A percentile compares a stretch with the other conserved stretches of the same genome.
Conservation (phyloP, 2,329 filamentous ascomycete genomes). For the Helminthosporium solani region DNA sequence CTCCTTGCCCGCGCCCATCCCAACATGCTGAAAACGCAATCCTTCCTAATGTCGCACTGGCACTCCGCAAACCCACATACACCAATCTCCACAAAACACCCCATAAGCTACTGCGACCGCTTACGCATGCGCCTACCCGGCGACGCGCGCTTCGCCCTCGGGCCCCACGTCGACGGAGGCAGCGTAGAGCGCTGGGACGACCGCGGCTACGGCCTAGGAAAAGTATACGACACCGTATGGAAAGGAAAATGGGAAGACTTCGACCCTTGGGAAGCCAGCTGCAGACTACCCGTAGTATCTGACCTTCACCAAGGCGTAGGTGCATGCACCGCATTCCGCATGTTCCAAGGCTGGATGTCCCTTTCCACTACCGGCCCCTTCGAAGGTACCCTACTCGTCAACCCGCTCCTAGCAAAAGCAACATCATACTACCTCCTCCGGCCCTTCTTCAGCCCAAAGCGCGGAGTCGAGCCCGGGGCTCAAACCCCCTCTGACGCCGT, state of each 20-base stretch:
- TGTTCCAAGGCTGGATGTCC: slow-evolving; percentile 87
- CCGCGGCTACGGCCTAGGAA: slow-evolving; percentile 60
- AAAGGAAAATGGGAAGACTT: slow-evolving; percentile 76
- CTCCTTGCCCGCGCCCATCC: slow-evolving; percentile 50
- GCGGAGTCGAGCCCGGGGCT: slow-evolving; percentile 35
- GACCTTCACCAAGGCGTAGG: slow-evolving; percentile 81
- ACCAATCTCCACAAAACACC: slow-evolving; percentile 48
- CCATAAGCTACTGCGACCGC: slow-evolving; percentile 52
- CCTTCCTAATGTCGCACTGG: slow-evolving; percentile 53
- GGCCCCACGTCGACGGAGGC: slow-evolving; percentile 60
- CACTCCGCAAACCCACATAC: slow-evolving; percentile 47
- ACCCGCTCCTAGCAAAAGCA: slow-evolving; percentile 72
- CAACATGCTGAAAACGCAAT: slow-evolving; percentile 49
- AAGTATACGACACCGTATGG: slow-evolving; percentile 73
- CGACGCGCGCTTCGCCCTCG: slow-evolving; percentile 52
- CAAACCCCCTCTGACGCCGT: slow-evolving; percentile 33
- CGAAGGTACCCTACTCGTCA: slow-evolving; percentile 80
- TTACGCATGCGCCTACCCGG: slow-evolving; percentile 57
- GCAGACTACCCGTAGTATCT: slow-evolving; percentile 65
- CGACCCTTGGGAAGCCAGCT: slow-evolving; percentile 77
- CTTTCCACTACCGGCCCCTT: slow-evolving; percentile 71
- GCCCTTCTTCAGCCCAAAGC: slow-evolving; percentile 71
- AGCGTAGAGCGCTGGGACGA: slow-evolving; percentile 56
- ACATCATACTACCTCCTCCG: slow-evolving; percentile 80
- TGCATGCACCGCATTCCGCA: slow-evolving; percentile 79